A percentile compares a stretch with the other conserved stretches of the same genome.
Conservation (phyloP, 129 eudicot genomes). For the Artemisia tridentata region DNA sequence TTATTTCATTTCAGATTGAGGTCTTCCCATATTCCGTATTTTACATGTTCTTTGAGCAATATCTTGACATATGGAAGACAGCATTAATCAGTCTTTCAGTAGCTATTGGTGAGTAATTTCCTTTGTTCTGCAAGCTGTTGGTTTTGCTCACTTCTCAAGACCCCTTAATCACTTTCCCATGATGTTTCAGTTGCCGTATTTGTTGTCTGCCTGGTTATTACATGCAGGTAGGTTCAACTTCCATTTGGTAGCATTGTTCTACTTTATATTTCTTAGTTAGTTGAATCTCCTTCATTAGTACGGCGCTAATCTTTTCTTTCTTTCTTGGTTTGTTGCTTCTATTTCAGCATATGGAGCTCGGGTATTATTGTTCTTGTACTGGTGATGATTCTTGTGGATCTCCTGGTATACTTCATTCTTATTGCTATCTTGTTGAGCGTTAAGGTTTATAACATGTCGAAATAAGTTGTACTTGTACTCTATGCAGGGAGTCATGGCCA, state of each 20-base stretch:
- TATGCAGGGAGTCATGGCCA: conserved; percentile 96
- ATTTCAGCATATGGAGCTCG: conserved; percentile 85
- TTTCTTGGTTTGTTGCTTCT: neutral
- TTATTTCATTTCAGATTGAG: conserved; percentile 64
- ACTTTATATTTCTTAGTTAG: neutral
- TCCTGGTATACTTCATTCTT: conserved; percentile 57
- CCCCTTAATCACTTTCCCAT: conserved; percentile 11
- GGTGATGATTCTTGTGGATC: conserved; percentile 88
- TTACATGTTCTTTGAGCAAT: conserved; percentile 97
- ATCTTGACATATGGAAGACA: conserved; percentile 94
- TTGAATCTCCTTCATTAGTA: neutral
- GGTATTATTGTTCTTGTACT: conserved; percentile 75
- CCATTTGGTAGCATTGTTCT: neutral
- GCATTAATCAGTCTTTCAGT: conserved; percentile 85
- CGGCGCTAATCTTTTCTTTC: neutral
- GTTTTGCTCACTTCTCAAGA: neutral
- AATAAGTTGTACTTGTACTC: neutral
- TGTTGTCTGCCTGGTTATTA: conserved; percentile 76
- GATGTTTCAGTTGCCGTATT: conserved; percentile 78
- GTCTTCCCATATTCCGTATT: conserved; percentile 90
- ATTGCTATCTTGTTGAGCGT: neutral
- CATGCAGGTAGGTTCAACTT: conserved; percentile 68
- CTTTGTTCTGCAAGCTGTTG: neutral
- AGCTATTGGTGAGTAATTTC: conserved; percentile 70
- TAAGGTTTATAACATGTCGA: neutral